Base-by-base conservation (phyloP, 2,329 filamentous ascomycete species). In the Aspergillus pseudoglaucus region DNA sequence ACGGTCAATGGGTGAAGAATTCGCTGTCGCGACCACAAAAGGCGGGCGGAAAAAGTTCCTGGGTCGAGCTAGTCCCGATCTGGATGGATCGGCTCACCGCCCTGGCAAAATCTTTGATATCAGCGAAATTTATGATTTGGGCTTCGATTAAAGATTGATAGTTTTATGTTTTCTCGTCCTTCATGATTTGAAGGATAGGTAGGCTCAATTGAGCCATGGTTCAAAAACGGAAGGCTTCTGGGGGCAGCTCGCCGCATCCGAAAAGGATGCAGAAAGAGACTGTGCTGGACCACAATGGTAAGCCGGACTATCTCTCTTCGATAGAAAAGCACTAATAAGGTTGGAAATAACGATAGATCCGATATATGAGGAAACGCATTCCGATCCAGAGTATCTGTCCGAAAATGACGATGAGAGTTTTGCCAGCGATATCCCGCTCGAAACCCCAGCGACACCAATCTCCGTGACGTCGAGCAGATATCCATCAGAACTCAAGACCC, bases 401-500 rank as follows among this genome's bases (percentile, higher is more conserved):
- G 60, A 60, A 9, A 39, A 18, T 18, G 62, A 61, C 20, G 62
- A 61, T 32, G 48, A 55, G 1, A 67, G 63, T 25, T 35, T 55
- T 1, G 54, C 60, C 9, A 61, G 62, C 27, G 59, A 66, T 40
- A 61, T 60, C 38, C 56, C 65, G 40, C 60, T 67, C n/a, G 67
- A 73, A 37, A 79, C 77, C 1, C 75, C 77, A 7, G 58, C 70
- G 17, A 80, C 77, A 3, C 75, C 77, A 6, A 63, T 72, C 47
- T 79, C 77, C 3, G 76, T 79, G 3, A 69, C 72, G 10, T 70
- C 70, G 20, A 63, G 64, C 27, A 69, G 58, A 54, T 71, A 70
- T 52, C 84, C 84, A 3, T 87, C 83, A 38, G 87, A 81, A 63
- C 76, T 82, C 49, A 95, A 94, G 73, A 90, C 82, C 4, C 84